Conservation (phyloP, 2,329 filamentous ascomycete genomes). For the Annulohypoxylon truncatum region DNA sequence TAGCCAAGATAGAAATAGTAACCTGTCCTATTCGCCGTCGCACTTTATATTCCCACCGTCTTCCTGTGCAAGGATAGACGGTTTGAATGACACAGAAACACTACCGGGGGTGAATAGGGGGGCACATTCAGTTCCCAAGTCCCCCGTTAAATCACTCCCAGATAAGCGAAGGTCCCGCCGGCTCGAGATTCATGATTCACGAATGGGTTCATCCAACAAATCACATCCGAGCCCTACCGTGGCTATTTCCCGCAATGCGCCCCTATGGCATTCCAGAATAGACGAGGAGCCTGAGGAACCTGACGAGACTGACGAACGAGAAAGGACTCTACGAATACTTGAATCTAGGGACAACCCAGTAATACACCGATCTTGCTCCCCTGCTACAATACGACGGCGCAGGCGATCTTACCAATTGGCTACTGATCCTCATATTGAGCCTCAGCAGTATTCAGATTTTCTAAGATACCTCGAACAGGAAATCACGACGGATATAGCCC, state of each 20-base stretch:
- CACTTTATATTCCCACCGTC: background rate
- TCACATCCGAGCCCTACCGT: background rate
- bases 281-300: background rate
- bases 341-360: conserved; percentile 9
- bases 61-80: background rate
- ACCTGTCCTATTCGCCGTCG: background rate
- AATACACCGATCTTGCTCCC: background rate
- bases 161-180: background rate
- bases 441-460: conserved; percentile 21
- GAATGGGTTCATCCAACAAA: background rate
- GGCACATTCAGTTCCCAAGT: background rate
- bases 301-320: background rate
- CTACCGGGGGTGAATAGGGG: background rate
- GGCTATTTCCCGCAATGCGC: background rate
- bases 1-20: background rate
- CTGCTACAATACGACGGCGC: background rate
- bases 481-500: conserved; percentile 11
- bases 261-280: background rate
- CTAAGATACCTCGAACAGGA: conserved; percentile 17
- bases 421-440: conserved; percentile 15
- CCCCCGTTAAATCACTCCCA: background rate
- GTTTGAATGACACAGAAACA: background rate
- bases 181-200: background rate
- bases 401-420: conserved; percentile 14
- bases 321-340: conserved; percentile 19